phyloP scores from a whole-genome alignment of 305 asterid genomes.

The Solanum chacoense region DNA sequence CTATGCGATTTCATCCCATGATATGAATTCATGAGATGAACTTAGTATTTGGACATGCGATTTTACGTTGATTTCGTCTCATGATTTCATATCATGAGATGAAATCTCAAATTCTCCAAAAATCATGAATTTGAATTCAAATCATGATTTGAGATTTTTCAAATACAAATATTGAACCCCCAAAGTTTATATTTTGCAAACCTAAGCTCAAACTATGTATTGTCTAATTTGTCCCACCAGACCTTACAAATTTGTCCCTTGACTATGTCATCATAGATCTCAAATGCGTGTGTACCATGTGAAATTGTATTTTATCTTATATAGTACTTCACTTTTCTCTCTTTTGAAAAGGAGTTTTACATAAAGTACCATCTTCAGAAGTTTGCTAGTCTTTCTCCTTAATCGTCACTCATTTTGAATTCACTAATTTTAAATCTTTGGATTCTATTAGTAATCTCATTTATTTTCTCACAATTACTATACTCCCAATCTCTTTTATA shows the following conservation, averaged over 20 bases:
- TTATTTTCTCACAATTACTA: background rate
- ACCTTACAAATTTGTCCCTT: background rate
- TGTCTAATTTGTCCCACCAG: background rate
- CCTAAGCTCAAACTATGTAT: background rate
- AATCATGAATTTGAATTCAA: background rate
- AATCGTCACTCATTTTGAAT: background rate
- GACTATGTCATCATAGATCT: background rate
- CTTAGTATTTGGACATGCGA: background rate
- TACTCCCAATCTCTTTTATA: background rate
- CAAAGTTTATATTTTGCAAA: background rate
- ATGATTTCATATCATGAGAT: background rate
- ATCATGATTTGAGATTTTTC: background rate
- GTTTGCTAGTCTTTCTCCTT: background rate
- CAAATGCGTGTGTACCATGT: background rate
- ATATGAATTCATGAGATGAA: background rate
- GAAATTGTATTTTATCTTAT: background rate
- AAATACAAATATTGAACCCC: background rate
- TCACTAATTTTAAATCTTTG: background rate
- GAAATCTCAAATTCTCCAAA: no score
- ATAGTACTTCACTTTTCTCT: background rate
- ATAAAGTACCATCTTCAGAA: no score
- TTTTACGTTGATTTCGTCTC: background rate
- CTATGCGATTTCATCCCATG: background rate
- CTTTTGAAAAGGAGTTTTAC: background rate
- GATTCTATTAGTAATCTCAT: background rate